Conservation (phyloP, 345 rosid genomes). For the Citrus medica region DNA sequence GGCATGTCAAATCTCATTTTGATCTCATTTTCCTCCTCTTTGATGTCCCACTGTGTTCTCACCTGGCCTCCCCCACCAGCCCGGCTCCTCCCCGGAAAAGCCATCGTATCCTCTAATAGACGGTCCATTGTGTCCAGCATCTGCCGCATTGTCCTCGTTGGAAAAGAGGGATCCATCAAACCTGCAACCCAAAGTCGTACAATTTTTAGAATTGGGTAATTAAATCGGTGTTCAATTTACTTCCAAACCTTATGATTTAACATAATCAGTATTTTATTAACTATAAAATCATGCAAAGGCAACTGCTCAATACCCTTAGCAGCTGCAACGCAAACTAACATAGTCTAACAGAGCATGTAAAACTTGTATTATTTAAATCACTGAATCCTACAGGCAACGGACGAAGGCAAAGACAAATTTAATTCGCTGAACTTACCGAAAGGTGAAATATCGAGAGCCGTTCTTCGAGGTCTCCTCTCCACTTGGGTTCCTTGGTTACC, state of each 20-base stretch:
- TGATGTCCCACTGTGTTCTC: conserved; percentile 77
- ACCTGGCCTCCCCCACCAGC: conserved; percentile 25
- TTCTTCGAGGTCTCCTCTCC: conserved; percentile 43
- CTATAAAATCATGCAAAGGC: too few relatives aligned
- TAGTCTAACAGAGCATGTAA: too few relatives aligned
- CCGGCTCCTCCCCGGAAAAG: conserved; percentile 31
- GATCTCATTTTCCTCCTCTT: conserved; percentile 71
- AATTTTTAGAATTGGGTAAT: background rate
- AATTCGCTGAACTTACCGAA: conserved; percentile 43
- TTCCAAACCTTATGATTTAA: too few relatives aligned
- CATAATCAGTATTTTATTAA: too few relatives aligned
- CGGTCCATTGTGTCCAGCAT: conserved; percentile 81
- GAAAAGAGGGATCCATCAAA: conserved; percentile 57
- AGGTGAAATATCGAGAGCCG: conserved; percentile 54
- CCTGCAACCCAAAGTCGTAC: conserved; percentile 25
- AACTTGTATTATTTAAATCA: too few relatives aligned
- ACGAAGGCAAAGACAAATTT: too few relatives aligned
- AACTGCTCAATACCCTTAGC: too few relatives aligned
- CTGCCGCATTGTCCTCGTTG: conserved; percentile 77
- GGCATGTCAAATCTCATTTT: conserved; percentile 90
- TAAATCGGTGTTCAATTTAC: too few relatives aligned
- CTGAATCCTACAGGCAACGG: too few relatives aligned
- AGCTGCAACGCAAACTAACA: too few relatives aligned
- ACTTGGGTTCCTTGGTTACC: conserved; percentile 35
- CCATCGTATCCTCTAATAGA: conserved; percentile 52